phyloP scores from a whole-genome alignment of 2,329 filamentous ascomycete genomes.

The Seiridium unicorne region DNA sequence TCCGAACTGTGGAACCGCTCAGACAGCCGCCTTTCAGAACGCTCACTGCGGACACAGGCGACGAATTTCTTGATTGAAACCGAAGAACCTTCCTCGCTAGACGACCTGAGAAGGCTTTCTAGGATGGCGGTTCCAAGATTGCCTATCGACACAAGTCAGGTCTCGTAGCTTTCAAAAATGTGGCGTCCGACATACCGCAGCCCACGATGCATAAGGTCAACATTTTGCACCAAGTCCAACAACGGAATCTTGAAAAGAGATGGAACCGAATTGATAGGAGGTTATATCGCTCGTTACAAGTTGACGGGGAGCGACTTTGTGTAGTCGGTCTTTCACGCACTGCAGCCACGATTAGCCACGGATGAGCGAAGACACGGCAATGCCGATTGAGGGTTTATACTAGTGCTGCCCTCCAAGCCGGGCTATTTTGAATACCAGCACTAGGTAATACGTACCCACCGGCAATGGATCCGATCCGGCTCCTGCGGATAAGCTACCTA shows the following conservation, averaged over 20 bases:
- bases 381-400: too few species aligned
- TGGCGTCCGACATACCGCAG: background rate
- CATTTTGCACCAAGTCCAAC: background rate
- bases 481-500: too few species aligned
- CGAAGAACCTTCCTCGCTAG: background rate
- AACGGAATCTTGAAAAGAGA: background rate
- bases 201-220: background rate
- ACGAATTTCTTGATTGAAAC: background rate
- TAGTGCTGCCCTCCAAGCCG: too few species aligned
- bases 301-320: background rate
- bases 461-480: too few species aligned
- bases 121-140: constrained; percentile 4
- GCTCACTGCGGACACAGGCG: constrained; percentile 2
- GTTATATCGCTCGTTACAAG: too few species aligned
- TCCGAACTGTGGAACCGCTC: background rate
- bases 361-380: too few species aligned
- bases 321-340: background rate
- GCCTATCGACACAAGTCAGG: background rate
- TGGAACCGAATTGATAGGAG: background rate
- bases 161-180: background rate
- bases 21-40: background rate
- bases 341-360: too few species aligned
- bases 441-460: too few species aligned
- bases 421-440: too few species aligned
- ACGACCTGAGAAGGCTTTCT: background rate